Evolutionary conservation across 345 rosid species (phyloP), one percentile per base, ranked within the genome.

Genomic region (Euphorbia lathyris): DNA sequence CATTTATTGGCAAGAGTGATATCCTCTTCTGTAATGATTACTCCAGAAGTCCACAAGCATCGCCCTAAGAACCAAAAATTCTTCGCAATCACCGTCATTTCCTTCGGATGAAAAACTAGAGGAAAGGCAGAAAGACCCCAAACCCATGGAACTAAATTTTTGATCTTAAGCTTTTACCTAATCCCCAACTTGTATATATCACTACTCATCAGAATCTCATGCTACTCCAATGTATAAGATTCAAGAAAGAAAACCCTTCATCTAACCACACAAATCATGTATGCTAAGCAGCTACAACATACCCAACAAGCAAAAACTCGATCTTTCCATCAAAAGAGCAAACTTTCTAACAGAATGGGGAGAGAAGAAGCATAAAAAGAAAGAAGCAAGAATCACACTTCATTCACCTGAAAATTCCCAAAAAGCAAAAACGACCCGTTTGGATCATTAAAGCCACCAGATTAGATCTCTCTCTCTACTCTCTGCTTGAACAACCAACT

Each of bases 401-500:
- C 70, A 72, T 71, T 81, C 85, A 79, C 83, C 82, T 74, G 79
- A 80, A 64, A 72, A 65, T 45, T 42, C 50, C 59, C 66, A 47
- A 73, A 76, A 56, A 73, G 80, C 65, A 74, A 77, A 79, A 79
- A 66, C 2, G 71, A 75, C 77, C 78, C 82, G 84, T 80, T 77
- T 36, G 30, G 74, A 66, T 74, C 80, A 77, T 79, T 59, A 72
- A 81, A 20, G 66, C 68, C 34, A 72, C 76, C 59, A 67, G 71
- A 76, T 78, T 81, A 69, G 82, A 75, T 81, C 79, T 70, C 74
- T 73, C 72, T 43, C 52, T 23, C 53, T 60, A 50, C 43, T 43
- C 71, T 50, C 67, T 56, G n/a, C n/a, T n/a, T 20, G 73, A 76
- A 79, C 80, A 74, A 79, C 82, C 77, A 82, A 82, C 83, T 79